These are phyloP conservation scores for Aspergillus nanangensis DNA, from an alignment of 495 filamentous ascomycete genomes.

Conservation along the genomic window DNA sequence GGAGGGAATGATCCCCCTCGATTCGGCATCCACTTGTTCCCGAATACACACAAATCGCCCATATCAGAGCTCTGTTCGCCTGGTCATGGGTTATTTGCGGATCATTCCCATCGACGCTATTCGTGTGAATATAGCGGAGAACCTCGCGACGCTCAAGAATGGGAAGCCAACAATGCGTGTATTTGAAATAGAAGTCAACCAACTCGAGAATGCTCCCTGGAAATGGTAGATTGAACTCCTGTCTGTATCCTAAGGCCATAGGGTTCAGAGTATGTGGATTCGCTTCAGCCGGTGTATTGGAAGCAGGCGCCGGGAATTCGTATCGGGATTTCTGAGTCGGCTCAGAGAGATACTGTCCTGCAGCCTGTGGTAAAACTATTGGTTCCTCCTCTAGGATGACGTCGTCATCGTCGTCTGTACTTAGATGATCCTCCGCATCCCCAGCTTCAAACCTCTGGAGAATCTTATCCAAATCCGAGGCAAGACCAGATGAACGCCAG, in stretches of 20 bases:
- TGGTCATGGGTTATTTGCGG: slow-evolving; percentile 15
- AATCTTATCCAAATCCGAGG: slow-evolving; percentile 14
- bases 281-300: background rate
- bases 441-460: no score
- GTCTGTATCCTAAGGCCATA: no score
- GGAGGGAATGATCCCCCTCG: background rate
- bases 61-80: slow-evolving; percentile 11
- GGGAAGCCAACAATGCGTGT: slow-evolving; percentile 62
- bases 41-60: no score
- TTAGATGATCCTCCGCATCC: no score
- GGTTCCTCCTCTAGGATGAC: background rate
- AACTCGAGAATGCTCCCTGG: slow-evolving; percentile 27
- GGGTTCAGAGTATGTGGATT: background rate
- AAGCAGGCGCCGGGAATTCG: background rate
- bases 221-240: background rate
- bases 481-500: slow-evolving; percentile 22
- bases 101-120: background rate
- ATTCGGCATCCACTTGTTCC: slow-evolving; percentile 5
- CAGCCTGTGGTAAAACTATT: no score
- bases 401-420: slow-evolving; percentile 1
- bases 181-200: slow-evolving; percentile 59
- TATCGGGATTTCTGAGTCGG: background rate
- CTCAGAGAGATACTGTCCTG: no score
- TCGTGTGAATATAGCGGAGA: slow-evolving; percentile 23
- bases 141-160: slow-evolving; percentile 59